These are phyloP conservation scores for Lomentospora prolificans DNA, from an alignment of 2,329 filamentous ascomycete genomes.

Conservation along the genomic window DNA sequence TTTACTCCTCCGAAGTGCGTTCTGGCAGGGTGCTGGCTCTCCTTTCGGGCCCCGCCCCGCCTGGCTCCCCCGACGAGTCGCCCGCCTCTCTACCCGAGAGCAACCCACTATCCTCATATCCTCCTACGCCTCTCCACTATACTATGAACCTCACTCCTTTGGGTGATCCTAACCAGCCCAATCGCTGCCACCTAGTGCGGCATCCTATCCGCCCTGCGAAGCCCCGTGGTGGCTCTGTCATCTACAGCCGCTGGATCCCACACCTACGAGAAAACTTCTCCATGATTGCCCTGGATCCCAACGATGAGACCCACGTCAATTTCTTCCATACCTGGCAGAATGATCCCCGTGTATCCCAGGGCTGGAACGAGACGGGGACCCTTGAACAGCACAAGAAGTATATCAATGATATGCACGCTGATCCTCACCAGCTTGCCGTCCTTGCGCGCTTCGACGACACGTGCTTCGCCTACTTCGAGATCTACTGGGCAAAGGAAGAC, in stretches of 20 bases:
- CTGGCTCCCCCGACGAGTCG: slow-evolving; percentile 44
- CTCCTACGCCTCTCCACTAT: slow-evolving; percentile 38
- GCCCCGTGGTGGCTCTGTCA: slow-evolving; percentile 56
- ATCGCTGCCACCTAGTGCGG: slow-evolving; percentile 41
- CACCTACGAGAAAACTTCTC: slow-evolving; percentile 68
- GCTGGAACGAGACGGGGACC: slow-evolving; percentile 72
- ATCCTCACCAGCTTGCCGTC: slow-evolving; percentile 62
- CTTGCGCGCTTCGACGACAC: slow-evolving; percentile 62
- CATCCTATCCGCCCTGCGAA: slow-evolving; percentile 66
- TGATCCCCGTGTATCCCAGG: slow-evolving; percentile 68
- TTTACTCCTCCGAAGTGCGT: slow-evolving; percentile 42
- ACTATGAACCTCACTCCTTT: slow-evolving; percentile 28
- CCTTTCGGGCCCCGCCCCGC: slow-evolving; percentile 54
- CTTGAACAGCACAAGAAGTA: slow-evolving; percentile 67
- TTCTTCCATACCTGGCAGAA: slow-evolving; percentile 78
- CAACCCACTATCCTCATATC: slow-evolving; percentile 33
- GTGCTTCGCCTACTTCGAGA: slow-evolving; percentile 68
- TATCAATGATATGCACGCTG: slow-evolving; percentile 55
- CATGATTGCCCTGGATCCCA: slow-evolving; percentile 63
- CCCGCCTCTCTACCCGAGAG: slow-evolving; percentile 24
- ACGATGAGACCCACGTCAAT: slow-evolving; percentile 51
- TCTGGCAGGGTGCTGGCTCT: slow-evolving; percentile 63
- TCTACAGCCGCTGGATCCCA: slow-evolving; percentile 72
- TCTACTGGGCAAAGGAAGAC: slow-evolving; percentile 66
- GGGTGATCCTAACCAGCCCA: slow-evolving; percentile 30